phyloP scores from a whole-genome alignment of 176 grass and related monocot genomes.

The Phoenix roebelenii region DNA sequence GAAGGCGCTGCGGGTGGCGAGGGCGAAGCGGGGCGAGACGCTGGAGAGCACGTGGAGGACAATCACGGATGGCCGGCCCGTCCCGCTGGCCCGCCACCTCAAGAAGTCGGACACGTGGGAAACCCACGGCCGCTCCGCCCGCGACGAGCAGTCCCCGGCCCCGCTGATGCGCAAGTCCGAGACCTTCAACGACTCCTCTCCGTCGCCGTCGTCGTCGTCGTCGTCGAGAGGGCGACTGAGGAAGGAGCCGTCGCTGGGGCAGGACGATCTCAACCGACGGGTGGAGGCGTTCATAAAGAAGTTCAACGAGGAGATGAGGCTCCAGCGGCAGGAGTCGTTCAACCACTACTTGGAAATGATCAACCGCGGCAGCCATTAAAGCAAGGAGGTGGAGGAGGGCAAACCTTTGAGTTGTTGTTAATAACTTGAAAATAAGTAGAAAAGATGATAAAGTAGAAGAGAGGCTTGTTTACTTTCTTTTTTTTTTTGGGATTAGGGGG shows the following conservation, averaged over 20 bases:
- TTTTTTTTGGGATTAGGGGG: no score
- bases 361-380: slow-evolving; percentile 32
- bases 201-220: no score
- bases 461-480: no score
- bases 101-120: slow-evolving; percentile 97
- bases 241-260: slow-evolving; percentile 67
- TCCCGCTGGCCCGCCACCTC: slow-evolving; percentile 74
- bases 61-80: slow-evolving; percentile 75
- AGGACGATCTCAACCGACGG: slow-evolving; percentile 82
- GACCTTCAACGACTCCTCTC: no score
- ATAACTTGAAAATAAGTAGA: no score
- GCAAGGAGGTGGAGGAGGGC: no score
- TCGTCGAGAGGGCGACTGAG: slow-evolving; percentile 9
- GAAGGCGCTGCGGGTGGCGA: slow-evolving; percentile 52
- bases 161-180: no score
- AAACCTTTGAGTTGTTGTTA: no score
- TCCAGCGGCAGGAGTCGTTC: slow-evolving; percentile 85
- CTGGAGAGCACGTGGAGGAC: slow-evolving; percentile 91
- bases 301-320: slow-evolving; percentile 96
- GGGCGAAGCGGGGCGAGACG: slow-evolving; percentile 55
- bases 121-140: slow-evolving; percentile 1
- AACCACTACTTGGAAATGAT: slow-evolving; percentile 86
- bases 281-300: slow-evolving; percentile 97
- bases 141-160: neutral
- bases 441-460: no score